These are phyloP conservation scores for Orbilia blumenaviensis DNA, from an alignment of 2,329 filamentous ascomycete species.

Conservation along the genomic window DNA sequence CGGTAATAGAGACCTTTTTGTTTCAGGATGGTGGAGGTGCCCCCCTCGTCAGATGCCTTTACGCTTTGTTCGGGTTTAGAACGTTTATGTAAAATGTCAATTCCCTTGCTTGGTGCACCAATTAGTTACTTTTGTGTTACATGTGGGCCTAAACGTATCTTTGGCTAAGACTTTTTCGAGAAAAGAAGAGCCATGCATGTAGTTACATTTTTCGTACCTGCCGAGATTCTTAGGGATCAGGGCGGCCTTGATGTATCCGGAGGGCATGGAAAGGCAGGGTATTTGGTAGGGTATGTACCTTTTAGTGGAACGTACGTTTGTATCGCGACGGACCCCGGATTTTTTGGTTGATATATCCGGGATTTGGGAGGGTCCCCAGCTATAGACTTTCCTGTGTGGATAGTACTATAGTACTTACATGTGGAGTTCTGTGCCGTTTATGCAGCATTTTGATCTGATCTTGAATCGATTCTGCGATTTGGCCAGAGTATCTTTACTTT, in stretches of 20 bases:
- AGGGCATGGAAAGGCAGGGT: not conserved
- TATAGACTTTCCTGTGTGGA: no score
- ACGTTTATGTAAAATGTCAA: no score
- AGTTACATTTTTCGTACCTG: slow-evolving; percentile 3
- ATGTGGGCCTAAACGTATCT: slow-evolving; percentile 7
- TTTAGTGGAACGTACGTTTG: no score
- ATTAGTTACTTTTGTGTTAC: slow-evolving; percentile 1
- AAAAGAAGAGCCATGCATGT: not conserved
- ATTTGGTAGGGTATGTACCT: not conserved
- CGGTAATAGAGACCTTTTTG: not conserved
- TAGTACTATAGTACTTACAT: no score
- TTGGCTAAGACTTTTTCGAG: not conserved
- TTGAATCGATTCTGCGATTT: not conserved
- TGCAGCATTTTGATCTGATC: not conserved
- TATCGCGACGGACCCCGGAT: not conserved
- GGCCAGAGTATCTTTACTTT: slow-evolving; percentile 8
- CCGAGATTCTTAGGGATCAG: not conserved
- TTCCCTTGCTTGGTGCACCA: no score
- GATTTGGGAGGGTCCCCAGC: not conserved
- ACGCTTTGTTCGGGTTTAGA: no score
- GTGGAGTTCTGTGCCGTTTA: not conserved
- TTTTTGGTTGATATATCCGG: slow-evolving; percentile 1
- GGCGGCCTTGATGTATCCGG: slow-evolving; percentile 1
- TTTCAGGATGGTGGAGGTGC: slow-evolving; percentile 24
- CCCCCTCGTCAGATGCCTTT: not conserved